phyloP scores from a whole-genome alignment of 257 asterid species.

The Salvia splendens region DNA sequence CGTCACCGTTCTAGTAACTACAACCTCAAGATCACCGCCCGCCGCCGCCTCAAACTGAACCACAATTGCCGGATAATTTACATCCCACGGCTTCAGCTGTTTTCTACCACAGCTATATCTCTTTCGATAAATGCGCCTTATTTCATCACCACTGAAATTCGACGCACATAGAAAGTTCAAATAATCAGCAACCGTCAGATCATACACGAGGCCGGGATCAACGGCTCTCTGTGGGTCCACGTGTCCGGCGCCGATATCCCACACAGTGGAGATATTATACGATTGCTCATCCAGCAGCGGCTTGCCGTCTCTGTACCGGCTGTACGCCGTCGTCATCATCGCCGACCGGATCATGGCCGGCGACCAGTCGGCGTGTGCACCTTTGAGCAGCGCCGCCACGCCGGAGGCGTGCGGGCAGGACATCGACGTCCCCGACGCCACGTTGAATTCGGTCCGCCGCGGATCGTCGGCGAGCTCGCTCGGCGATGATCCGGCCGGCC shows the following conservation, averaged over 20 bases:
- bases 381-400: constrained; percentile 75
- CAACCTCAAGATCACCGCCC: constrained; percentile 6
- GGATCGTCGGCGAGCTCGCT: constrained; percentile 54
- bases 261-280: constrained; percentile 45
- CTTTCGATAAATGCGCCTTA: constrained; percentile 47
- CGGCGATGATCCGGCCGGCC: constrained; percentile 76
- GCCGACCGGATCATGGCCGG: constrained; percentile 94
- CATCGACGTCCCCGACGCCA: constrained; percentile 87
- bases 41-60: constrained; percentile 46
- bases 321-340: constrained; percentile 81
- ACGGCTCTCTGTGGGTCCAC: constrained; percentile 72
- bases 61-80: constrained; percentile 75
- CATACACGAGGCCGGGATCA: constrained; percentile 82
- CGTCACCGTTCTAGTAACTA: constrained; percentile 56
- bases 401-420: constrained; percentile 93
- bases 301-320: constrained; percentile 46
- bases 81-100: constrained; percentile 58
- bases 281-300: constrained; percentile 62
- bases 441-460: constrained; percentile 63
- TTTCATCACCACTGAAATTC: constrained; percentile 42
- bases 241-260: constrained; percentile 84
- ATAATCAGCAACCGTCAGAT: constrained; percentile 50
- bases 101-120: constrained; percentile 39
- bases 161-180: constrained; percentile 70
- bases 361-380: constrained; percentile 92